Evolutionary conservation across 495 filamentous ascomycete species (phyloP), one percentile per base, ranked within the genome.

Genomic region (Penicillium angulare): DNA sequence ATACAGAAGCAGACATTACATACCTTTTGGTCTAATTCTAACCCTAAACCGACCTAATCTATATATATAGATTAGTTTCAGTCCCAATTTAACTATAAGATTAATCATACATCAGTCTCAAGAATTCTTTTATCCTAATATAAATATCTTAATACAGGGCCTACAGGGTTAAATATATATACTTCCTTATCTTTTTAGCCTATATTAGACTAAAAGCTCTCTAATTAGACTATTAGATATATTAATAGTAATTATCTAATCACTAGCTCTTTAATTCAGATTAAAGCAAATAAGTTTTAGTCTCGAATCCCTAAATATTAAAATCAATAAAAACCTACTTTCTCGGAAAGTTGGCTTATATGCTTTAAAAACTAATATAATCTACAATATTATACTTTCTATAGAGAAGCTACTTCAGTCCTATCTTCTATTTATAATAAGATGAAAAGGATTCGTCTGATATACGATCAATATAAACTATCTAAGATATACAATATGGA

Each of bases 401-500:
- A 54, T 16, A 39, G 45, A 8, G 45, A 54, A 33, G 16, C 45
- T 54, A 33, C 45, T 21, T 54, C 40, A 12, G 52, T 36, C 13
- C 52, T 7, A 39, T 12, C 31, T 10, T 54, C 39, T 3, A 49
- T 54, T 31, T 24, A 54, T 21, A 16, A 49, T 7, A 33, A 54
- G n/a, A 54, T 44, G 0, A 45, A 49, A 44, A 9, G 39, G 4
- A 38, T 54, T 18, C 17, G 35, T 12, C 13, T 21, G 2, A 49
- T 54, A 26, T 54, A 32, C 20, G 32, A 43, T n/a, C n/a, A n/a
- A n/a, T n/a, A n/a, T n/a, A n/a, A n/a, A n/a, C n/a, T n/a, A n/a
- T n/a, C n/a, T n/a, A n/a, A 54, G 43, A 49, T 49, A 31, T 54
- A 54, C 44, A 49, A 54, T 50, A 50, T 50, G 49, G 35, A 13